Evolutionary conservation across 2,329 filamentous ascomycete species (phyloP).

Genomic region (Westerdykella sp.): DNA sequence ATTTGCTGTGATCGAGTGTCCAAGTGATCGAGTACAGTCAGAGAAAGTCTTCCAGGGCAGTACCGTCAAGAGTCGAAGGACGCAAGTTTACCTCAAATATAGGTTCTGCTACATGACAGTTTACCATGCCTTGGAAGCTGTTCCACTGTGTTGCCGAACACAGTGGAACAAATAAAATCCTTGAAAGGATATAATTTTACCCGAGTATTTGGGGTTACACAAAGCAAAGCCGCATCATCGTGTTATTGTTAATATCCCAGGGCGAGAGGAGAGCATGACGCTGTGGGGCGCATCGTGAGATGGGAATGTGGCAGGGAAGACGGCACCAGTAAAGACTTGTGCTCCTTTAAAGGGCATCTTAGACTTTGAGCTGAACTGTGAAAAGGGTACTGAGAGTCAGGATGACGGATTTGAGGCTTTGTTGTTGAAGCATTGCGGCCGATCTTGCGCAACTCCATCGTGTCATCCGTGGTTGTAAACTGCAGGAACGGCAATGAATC

Average conservation of each 20-base stretch:
- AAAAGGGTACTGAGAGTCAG: not conserved
- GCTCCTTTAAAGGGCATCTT: not conserved
- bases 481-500: too few relatives aligned
- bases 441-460: too few relatives aligned
- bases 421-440: not conserved
- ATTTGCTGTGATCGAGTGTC: not conserved
- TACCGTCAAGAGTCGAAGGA: not conserved
- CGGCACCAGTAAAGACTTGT: not conserved
- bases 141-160: not conserved
- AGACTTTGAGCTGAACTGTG: not conserved
- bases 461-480: not conserved
- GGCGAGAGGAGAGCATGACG: not conserved
- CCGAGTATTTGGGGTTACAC: conserved; percentile 1
- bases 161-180: not conserved
- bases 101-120: not conserved
- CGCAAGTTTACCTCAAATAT: not conserved
- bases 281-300: conserved; percentile 10
- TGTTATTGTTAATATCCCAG: conserved; percentile 8
- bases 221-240: conserved; percentile 1
- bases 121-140: not conserved
- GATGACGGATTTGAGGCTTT: not conserved
- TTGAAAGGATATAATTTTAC: not conserved
- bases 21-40: not conserved
- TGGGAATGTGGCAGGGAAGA: not conserved
- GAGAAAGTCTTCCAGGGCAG: not conserved